phyloP scores from a whole-genome alignment of 768 basidiomycete genomes.

The Rhizopogon salebrosus region DNA sequence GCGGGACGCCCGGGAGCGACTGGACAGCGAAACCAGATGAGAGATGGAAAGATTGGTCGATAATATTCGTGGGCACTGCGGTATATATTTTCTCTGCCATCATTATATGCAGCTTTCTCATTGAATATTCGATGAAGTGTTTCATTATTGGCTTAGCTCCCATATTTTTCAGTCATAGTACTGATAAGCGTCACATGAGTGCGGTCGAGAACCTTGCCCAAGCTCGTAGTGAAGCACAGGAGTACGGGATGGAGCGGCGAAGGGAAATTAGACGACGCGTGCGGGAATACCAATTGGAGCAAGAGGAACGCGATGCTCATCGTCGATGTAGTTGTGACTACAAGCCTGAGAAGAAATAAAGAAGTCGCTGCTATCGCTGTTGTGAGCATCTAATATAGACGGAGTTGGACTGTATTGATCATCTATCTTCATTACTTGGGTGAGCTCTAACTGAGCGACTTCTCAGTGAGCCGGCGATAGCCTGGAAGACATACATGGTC shows the following conservation, averaged over 20 bases:
- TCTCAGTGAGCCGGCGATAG: too few species aligned
- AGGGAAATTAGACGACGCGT: slow-evolving; percentile 47
- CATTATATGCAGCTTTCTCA: neutral
- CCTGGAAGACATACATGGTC: too few species aligned
- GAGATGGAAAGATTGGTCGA: slow-evolving; percentile 45
- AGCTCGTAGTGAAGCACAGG: slow-evolving; percentile 52
- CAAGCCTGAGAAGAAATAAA: neutral
- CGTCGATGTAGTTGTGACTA: neutral
- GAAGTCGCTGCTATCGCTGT: neutral
- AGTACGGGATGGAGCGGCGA: slow-evolving; percentile 50
- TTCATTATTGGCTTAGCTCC: slow-evolving; percentile 43
- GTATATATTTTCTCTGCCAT: slow-evolving; percentile 28
- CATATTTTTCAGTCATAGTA: slow-evolving; percentile 29
- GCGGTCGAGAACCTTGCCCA: slow-evolving; percentile 56
- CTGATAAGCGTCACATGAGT: slow-evolving; percentile 39
- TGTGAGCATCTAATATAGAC: neutral
- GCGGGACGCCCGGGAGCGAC: slow-evolving; percentile 10
- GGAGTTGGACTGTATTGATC: neutral
- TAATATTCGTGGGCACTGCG: slow-evolving; percentile 43
- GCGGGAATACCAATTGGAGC: slow-evolving; percentile 19
- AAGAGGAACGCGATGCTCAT: neutral
- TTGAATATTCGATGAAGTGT: slow-evolving; percentile 24
- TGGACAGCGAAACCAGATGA: slow-evolving; percentile 35
- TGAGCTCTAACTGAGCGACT: too few species aligned
- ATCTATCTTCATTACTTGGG: too few species aligned